A percentile compares a stretch with the other conserved stretches of the same genome.
These are phyloP conservation scores for Hamiltosporidium tvaerminnensis DNA, from an alignment of 371 early-diverging fungal genomes.

Conservation along the genomic window DNA sequence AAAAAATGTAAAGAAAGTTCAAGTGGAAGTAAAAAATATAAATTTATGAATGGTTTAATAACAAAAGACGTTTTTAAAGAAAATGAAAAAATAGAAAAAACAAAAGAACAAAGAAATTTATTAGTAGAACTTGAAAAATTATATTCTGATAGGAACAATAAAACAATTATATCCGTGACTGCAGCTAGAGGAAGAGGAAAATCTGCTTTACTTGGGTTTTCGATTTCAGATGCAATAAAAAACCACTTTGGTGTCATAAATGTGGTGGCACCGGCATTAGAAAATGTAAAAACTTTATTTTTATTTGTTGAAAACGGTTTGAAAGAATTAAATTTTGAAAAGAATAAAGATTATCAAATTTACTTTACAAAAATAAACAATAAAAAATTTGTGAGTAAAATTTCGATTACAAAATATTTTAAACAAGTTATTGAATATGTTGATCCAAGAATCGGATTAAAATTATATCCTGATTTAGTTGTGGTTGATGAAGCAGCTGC, in stretches of 20 bases:
- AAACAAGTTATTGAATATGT: constrained; percentile 42
- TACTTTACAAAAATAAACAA: constrained; percentile 20
- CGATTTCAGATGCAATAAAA: constrained; percentile 80
- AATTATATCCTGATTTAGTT: constrained; percentile 62
- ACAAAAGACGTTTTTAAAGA: constrained; percentile 68
- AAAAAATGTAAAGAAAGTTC: neutral
- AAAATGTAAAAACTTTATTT: constrained; percentile 88
- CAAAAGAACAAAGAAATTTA: constrained; percentile 62
- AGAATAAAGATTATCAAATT: constrained; percentile 83
- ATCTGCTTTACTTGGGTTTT: constrained; percentile 84
- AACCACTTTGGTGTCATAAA: constrained; percentile 81
- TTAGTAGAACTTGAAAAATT: constrained; percentile 13
- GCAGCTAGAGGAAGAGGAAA: constrained; percentile 97
- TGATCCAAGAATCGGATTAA: constrained; percentile 17
- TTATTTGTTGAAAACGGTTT: constrained; percentile 86
- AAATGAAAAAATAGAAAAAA: constrained; percentile 51
- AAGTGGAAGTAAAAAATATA: neutral
- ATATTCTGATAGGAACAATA: constrained; percentile 55
- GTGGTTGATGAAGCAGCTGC: constrained; percentile 99
- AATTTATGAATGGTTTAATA: constrained; percentile 57
- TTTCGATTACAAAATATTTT: neutral
- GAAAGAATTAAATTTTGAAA: constrained; percentile 80
- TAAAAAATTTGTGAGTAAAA: constrained; percentile 5
- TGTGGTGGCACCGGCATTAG: constrained; percentile 85
- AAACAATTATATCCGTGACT: constrained; percentile 74